Conservation (phyloP, 352 stramenopile species). For the Phytopythium montanum region DNA sequence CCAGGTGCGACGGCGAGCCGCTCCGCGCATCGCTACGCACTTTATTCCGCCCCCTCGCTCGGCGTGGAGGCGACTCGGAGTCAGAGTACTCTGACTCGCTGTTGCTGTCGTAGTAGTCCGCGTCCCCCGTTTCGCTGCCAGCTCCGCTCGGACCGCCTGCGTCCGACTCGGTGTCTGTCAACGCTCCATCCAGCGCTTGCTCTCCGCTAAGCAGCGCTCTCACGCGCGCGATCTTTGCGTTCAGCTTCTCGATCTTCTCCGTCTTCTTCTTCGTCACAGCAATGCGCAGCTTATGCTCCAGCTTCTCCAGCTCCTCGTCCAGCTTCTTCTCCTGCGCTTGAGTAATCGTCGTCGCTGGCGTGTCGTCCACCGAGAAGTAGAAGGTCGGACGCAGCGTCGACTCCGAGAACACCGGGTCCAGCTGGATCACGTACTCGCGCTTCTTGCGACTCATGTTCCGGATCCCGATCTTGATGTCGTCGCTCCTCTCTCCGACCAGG, state of each 20-base stretch:
- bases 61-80: constrained; percentile 40
- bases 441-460: constrained; percentile 88
- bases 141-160: constrained; percentile 17
- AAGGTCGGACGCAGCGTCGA: constrained; percentile 69
- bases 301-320: constrained; percentile 87
- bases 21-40: constrained; percentile 19
- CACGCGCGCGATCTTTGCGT: constrained; percentile 77
- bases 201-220: constrained; percentile 79
- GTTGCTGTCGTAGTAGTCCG: constrained; percentile 79
- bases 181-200: constrained; percentile 45
- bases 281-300: constrained; percentile 89
- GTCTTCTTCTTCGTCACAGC: constrained; percentile 88
- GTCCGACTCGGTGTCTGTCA: constrained; percentile 38
- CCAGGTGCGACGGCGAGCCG: constrained; percentile 16
- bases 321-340: constrained; percentile 89
- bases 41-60: constrained; percentile 25
- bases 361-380: constrained; percentile 80
- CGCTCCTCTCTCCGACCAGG: constrained; percentile 78
- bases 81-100: constrained; percentile 86
- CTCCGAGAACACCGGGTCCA: constrained; percentile 70
- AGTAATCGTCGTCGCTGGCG: constrained; percentile 78
- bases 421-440: constrained; percentile 84
- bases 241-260: constrained; percentile 86
- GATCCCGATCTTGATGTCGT: constrained; percentile 81
- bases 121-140: constrained; percentile 23